Percentiles rank a stretch among this genome's conserved stretches.
Conservation (phyloP, 176 grass and related monocot species). For the Miscanthus lutarioriparius region DNA sequence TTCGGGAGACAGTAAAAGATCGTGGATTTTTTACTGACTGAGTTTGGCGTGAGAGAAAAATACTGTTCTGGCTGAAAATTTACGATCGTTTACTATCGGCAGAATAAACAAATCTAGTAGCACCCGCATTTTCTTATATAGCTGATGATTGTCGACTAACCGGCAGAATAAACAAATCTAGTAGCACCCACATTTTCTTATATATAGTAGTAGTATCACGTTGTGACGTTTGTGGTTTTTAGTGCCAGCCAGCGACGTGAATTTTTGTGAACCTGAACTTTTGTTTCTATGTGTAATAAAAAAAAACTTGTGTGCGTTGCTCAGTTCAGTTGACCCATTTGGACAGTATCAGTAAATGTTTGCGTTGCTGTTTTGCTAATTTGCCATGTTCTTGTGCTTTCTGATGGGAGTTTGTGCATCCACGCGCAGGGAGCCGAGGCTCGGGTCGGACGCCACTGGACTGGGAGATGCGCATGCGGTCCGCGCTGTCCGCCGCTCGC, state of each 20-base stretch:
- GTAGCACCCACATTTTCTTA: neutral
- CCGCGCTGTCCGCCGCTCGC: slow-evolving; percentile 69
- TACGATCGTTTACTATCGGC: too few species aligned
- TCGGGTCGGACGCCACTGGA: slow-evolving; percentile 79
- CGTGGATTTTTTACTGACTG: too few species aligned
- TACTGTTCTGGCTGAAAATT: too few species aligned
- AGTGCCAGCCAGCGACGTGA: neutral
- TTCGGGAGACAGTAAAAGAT: too few species aligned
- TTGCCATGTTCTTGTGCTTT: neutral
- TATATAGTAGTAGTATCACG: neutral
- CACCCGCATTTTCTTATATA: too few species aligned
- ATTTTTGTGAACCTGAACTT: slow-evolving; percentile 10
- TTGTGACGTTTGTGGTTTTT: neutral
- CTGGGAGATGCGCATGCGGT: slow-evolving; percentile 88
- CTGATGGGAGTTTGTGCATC: slow-evolving; percentile 21
- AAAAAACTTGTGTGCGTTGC: neutral
- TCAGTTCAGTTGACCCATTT: slow-evolving; percentile 2
- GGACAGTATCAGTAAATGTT: too few species aligned
- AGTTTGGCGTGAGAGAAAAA: too few species aligned
- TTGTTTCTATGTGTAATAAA: neutral
- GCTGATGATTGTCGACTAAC: slow-evolving; percentile 6
- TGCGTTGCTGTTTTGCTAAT: neutral
- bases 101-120: too few species aligned
- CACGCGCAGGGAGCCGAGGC: slow-evolving; percentile 69
- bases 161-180: neutral